Base-by-base conservation (phyloP, 768 basidiomycete species). In the Vishniacozyma victoriae region DNA sequence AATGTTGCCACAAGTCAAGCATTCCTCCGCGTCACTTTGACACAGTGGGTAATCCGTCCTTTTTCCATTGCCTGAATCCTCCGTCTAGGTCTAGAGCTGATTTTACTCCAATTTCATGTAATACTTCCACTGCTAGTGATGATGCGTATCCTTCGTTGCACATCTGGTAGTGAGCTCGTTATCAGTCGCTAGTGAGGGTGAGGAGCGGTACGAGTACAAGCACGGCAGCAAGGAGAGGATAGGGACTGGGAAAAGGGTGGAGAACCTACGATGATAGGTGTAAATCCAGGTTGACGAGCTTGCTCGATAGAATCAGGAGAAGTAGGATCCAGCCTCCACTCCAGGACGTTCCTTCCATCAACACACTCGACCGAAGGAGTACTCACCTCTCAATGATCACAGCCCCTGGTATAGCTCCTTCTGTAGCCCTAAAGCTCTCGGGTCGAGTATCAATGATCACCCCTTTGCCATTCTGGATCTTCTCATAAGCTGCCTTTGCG, bases 81-180 rank as follows among this genome's bases (percentile, higher is more conserved):
- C 45, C 45, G 22, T 38, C 35, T 11, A 46, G 45, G 19, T 46
- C 45, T 9, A n/a, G 18, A 11, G 45, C 45, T 37, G 16, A 23
- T 3, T 36, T 26, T 14, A 46, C 45, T 5, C 45, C 45, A 6
- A 46, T 20, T 4, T 25, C 22, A 3, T 20, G 14, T 25, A 46
- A 19, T 4, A 26, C 16, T 23, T 46, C 15, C 4, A 24, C 45
- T 6, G 45, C 45, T 22, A 46, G 45, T 3, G 45, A 38, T 13
- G 45, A 46, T 3, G 45, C 45, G 18, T 46, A 46, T 7, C 45
- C 45, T 18, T 46, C 45, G 36, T 46, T 46, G 25, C 45, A 46
- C 5, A 46, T 13, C 45, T 46, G 22, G 29, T 33, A 9, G 29
- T 33, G 9, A 33, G 9, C 29, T 33, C 29, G 9, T 33, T n/a